Evolutionary conservation across 192 early-diverging fungal species (phyloP).

Genomic region (Paraglomus brasilianum): DNA sequence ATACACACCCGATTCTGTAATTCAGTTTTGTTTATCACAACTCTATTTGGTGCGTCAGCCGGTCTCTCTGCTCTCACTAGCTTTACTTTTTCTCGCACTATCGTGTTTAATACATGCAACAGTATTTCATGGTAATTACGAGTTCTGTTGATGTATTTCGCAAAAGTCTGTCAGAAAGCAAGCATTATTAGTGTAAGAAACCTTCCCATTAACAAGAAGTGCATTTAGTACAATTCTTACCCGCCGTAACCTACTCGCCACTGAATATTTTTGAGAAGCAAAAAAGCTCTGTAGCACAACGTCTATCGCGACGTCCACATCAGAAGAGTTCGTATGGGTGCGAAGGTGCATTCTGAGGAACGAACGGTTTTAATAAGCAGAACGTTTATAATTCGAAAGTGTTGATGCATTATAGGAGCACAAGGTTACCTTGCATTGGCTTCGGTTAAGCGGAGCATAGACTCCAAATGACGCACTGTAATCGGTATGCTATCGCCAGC

Average conservation of each 20-base stretch:
- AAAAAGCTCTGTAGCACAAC: slow-evolving; percentile 90
- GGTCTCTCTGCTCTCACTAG: background rate
- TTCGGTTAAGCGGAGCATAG: slow-evolving; percentile 83
- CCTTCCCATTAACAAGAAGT: background rate
- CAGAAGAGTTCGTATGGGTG: slow-evolving; percentile 84
- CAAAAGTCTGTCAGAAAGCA: background rate
- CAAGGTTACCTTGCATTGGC: slow-evolving; percentile 75
- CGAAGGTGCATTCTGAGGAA: slow-evolving; percentile 82
- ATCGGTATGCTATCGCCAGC: slow-evolving; percentile 77
- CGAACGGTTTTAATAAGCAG: background rate
- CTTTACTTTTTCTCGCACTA: slow-evolving; percentile 4
- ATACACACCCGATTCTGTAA: slow-evolving; percentile 4
- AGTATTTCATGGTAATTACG: slow-evolving; percentile 12
- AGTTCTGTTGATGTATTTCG: slow-evolving; percentile 27
- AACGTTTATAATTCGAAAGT: background rate
- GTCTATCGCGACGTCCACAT: slow-evolving; percentile 90
- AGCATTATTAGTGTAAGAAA: background rate
- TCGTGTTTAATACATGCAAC: slow-evolving; percentile 4
- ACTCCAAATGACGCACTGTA: slow-evolving; percentile 85
- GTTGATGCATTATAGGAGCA: too few relatives aligned
- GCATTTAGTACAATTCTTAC: slow-evolving; percentile 3
- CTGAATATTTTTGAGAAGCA: slow-evolving; percentile 88
- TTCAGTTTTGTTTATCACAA: slow-evolving; percentile 2
- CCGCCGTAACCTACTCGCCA: slow-evolving; percentile 78
- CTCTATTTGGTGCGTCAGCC: background rate